These are phyloP conservation scores for Rhytidhysteron rufulum DNA, from an alignment of 2,329 filamentous ascomycete genomes.

Conservation along the genomic window DNA sequence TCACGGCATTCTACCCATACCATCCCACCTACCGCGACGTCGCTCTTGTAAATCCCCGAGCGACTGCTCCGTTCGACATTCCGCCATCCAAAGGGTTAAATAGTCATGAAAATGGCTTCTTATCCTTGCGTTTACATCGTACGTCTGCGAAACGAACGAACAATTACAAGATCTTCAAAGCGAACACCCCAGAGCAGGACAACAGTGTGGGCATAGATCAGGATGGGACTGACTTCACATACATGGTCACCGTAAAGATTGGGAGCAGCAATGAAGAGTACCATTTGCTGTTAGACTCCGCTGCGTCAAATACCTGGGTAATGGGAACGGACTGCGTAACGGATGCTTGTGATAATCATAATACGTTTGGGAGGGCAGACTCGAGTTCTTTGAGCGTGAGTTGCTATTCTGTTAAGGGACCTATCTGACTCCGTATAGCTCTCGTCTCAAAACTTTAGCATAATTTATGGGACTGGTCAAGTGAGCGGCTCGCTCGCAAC, in stretches of 20 bases:
- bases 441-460: conserved; percentile 59
- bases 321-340: conserved; percentile 68
- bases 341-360: conserved; percentile 64
- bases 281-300: conserved; percentile 54
- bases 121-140: conserved; percentile 27
- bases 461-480: conserved; percentile 73
- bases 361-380: conserved; percentile 62
- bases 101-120: background rate
- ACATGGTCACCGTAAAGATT: conserved; percentile 50
- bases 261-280: conserved; percentile 49
- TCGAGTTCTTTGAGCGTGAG: conserved; percentile 58
- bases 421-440: no score
- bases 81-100: no score
- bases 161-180: conserved; percentile 41
- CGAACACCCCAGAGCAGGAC: conserved; percentile 26
- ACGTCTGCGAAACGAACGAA: conserved; percentile 43
- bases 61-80: background rate
- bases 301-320: conserved; percentile 71
- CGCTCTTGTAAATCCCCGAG: conserved; percentile 1
- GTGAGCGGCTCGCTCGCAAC: conserved; percentile 64
- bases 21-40: conserved; percentile 13
- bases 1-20: conserved; percentile 34
- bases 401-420: background rate
- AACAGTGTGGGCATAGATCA: conserved; percentile 51
- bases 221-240: conserved; percentile 53